Conservation (phyloP, 352 stramenopile species). For the Aphanomyces stellatus region DNA sequence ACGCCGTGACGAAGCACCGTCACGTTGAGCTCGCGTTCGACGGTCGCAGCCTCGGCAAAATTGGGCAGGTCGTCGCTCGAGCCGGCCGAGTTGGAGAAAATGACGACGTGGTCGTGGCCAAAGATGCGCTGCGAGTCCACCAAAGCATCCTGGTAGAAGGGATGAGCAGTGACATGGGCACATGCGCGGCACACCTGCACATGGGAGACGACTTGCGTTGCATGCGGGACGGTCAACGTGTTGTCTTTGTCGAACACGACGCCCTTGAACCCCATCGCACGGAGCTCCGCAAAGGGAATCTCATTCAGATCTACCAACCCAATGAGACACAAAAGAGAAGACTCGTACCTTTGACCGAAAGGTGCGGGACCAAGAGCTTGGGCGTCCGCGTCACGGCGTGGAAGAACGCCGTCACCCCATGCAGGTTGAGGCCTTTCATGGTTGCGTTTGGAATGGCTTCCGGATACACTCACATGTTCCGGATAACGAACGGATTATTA, state of each 20-base stretch:
- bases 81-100: slow-evolving; percentile 95
- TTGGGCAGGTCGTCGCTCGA: slow-evolving; percentile 80
- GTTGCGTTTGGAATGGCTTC: neutral
- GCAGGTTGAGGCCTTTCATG: slow-evolving; percentile 44
- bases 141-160: slow-evolving; percentile 35
- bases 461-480: too few species aligned
- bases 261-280: slow-evolving; percentile 80
- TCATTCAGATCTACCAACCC: slow-evolving; percentile 58
- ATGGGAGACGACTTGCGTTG: slow-evolving; percentile 65
- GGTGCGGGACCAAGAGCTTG: slow-evolving; percentile 68
- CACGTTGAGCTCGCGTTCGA: slow-evolving; percentile 76
- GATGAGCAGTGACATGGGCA: neutral
- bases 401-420: slow-evolving; percentile 73
- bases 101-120: slow-evolving; percentile 77
- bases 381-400: slow-evolving; percentile 57
- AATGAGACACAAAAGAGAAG: neutral
- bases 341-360: slow-evolving; percentile 60
- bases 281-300: slow-evolving; percentile 64
- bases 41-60: slow-evolving; percentile 68
- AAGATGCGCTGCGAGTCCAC: slow-evolving; percentile 85
- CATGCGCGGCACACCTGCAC: slow-evolving; percentile 31
- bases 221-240: slow-evolving; percentile 91
- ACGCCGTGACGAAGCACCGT: slow-evolving; percentile 85
- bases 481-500: too few species aligned
- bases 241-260: slow-evolving; percentile 98